phyloP scores from a whole-genome alignment of 805 yeast species.

The Sugiyamaella chiloensis region DNA sequence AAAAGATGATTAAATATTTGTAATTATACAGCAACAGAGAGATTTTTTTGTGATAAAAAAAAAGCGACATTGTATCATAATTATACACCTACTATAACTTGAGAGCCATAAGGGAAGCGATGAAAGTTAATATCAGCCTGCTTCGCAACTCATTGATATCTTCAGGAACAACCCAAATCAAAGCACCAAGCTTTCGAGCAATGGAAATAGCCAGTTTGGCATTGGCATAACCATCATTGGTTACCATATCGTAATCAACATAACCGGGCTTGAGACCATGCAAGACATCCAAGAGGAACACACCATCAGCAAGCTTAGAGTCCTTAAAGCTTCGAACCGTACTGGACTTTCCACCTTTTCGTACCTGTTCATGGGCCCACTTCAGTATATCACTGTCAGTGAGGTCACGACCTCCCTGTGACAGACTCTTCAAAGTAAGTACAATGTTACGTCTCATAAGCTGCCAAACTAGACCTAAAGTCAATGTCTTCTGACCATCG shows the following conservation, averaged over 20 bases:
- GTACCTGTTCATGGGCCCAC: constrained; percentile 89
- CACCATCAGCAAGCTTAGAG: constrained; percentile 67
- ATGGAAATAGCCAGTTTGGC: constrained; percentile 97
- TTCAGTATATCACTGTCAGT: constrained; percentile 81
- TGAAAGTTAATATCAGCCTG: constrained; percentile 87
- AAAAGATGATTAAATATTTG: too few species aligned
- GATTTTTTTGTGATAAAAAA: too few species aligned
- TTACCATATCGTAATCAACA: constrained; percentile 91
- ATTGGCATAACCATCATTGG: constrained; percentile 86
- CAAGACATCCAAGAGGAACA: constrained; percentile 82
- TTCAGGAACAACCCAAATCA: constrained; percentile 99
- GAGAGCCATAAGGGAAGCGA: constrained; percentile 90
- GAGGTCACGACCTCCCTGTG: constrained; percentile 75
- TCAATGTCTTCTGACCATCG: constrained; percentile 85
- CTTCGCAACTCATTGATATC: constrained; percentile 96
- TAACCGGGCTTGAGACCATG: constrained; percentile 96
- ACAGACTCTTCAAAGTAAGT: constrained; percentile 70
- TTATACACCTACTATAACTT: constrained; percentile 15
- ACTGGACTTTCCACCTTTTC: constrained; percentile 76
- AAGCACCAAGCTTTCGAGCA: constrained; percentile 96
- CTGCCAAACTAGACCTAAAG: constrained; percentile 96
- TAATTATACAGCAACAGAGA: too few species aligned
- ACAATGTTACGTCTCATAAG: constrained; percentile 95
- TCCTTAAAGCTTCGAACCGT: constrained; percentile 84
- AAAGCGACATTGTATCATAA: too few species aligned